These are phyloP conservation scores for Aspergillus hiratsukae DNA, from an alignment of 2,329 filamentous ascomycete species.

Conservation along the genomic window DNA sequence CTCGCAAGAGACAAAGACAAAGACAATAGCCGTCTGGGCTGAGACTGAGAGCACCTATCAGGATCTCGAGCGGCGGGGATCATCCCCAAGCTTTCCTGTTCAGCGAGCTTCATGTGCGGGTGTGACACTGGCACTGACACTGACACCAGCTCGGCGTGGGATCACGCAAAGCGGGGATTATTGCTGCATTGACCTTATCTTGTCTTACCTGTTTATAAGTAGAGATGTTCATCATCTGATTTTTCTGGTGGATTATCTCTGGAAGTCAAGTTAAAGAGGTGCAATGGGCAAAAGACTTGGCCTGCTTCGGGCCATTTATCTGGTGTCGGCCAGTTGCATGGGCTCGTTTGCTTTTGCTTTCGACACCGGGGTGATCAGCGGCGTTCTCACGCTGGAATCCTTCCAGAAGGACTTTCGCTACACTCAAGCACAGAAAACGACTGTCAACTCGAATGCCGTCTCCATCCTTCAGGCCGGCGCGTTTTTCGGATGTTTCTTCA, in stretches of 20 bases:
- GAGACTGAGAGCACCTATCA: background rate
- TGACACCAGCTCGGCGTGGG: background rate
- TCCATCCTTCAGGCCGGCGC: slow-evolving; percentile 48
- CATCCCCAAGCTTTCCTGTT: background rate
- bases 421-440: slow-evolving; percentile 35
- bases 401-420: slow-evolving; percentile 40
- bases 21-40: background rate
- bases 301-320: slow-evolving; percentile 31
- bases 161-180: background rate
- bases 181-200: background rate
- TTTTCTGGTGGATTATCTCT: background rate
- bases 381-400: slow-evolving; percentile 42
- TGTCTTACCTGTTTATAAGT: background rate
- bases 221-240: too few species aligned
- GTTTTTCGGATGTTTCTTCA: slow-evolving; percentile 49
- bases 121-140: background rate
- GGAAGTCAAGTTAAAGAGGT: slow-evolving; percentile 8
- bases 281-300: slow-evolving; percentile 33
- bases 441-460: slow-evolving; percentile 45
- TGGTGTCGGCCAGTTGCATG: slow-evolving; percentile 35
- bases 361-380: slow-evolving; percentile 38
- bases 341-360: slow-evolving; percentile 38
- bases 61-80: background rate
- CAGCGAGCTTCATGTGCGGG: background rate
- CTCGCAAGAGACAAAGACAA: background rate